Percentiles rank a stretch among this genome's conserved stretches.
Conservation (phyloP, 495 filamentous ascomycete genomes). For the Polyplosphaeria fusca region DNA sequence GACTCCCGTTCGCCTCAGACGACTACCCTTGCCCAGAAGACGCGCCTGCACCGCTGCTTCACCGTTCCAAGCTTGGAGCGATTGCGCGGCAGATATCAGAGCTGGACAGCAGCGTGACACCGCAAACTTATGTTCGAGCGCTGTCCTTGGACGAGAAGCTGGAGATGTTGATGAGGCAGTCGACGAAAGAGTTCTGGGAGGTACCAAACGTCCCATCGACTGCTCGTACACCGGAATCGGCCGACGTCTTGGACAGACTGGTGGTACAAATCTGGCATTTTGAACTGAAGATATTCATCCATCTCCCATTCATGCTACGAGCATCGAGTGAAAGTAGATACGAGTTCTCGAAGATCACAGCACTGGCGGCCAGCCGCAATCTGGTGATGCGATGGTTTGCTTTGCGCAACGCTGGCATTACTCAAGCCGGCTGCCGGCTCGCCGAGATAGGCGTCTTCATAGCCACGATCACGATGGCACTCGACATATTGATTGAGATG, state of each 20-base stretch:
- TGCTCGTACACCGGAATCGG: constrained; percentile 16
- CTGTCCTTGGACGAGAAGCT: constrained; percentile 27
- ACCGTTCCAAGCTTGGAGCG: constrained; percentile 11
- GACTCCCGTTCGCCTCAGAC: constrained; percentile 25
- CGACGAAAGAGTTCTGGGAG: constrained; percentile 24
- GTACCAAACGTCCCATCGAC: constrained; percentile 25
- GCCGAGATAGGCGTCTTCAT: constrained; percentile 27
- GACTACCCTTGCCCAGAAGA: constrained; percentile 17
- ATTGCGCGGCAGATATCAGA: constrained; percentile 12
- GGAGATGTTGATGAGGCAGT: constrained; percentile 16
- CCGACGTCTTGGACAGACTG: constrained; percentile 16
- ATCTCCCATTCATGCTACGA: constrained; percentile 24
- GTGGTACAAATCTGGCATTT: constrained; percentile 28
- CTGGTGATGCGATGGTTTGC: constrained; percentile 29
- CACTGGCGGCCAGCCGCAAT: constrained; percentile 22
- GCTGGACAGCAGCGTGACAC: constrained; percentile 13
- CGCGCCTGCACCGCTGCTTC: neutral
- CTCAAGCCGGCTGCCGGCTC: constrained; percentile 22
- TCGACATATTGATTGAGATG: constrained; percentile 30
- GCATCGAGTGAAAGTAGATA: constrained; percentile 22
- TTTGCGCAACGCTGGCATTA: constrained; percentile 23
- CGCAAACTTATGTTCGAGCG: constrained; percentile 24
- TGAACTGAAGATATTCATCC: constrained; percentile 24
- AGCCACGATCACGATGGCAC: constrained; percentile 18
- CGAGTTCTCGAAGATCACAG: constrained; percentile 29